Conservation (phyloP, 177 flowering plant species). For the Vitis hybrid region DNA sequence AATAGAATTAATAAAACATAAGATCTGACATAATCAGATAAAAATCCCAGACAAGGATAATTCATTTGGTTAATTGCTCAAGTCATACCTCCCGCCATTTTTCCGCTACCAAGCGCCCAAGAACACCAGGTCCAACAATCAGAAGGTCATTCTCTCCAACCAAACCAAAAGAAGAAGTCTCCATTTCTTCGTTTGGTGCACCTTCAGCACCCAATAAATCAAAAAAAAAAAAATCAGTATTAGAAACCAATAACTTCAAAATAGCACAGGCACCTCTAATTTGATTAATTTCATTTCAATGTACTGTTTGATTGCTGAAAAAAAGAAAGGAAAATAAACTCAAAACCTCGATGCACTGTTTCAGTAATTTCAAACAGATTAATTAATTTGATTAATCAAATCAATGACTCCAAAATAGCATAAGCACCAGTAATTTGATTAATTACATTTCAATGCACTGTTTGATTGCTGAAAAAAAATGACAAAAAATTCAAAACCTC, state of each 20-base stretch:
- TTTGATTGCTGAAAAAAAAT: background rate
- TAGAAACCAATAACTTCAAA: background rate
- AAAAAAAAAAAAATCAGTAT: background rate
- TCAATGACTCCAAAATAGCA: background rate
- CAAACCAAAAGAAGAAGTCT: constrained; percentile 31
- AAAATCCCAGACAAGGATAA: too few relatives aligned
- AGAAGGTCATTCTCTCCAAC: constrained; percentile 73
- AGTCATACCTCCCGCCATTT: constrained; percentile 73
- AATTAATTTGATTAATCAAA: background rate
- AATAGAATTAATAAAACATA: too few relatives aligned
- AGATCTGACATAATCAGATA: too few relatives aligned
- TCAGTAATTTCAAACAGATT: background rate
- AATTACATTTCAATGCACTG: background rate
- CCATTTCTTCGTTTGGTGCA: constrained; percentile 26
- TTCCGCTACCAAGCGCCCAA: constrained; percentile 83
- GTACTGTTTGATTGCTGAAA: background rate
- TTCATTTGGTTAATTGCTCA: too few relatives aligned
- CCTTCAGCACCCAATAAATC: constrained; percentile 27
- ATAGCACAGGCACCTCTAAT: background rate
- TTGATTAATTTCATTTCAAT: too few relatives aligned
- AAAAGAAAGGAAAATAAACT: background rate
- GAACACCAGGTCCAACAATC: constrained; percentile 94
- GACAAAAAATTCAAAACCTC: background rate
- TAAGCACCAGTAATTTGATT: background rate
- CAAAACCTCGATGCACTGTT: background rate